Percentiles rank a stretch among this genome's conserved stretches.
These are phyloP conservation scores for Diddensiella santjacobensis DNA, from an alignment of 805 yeast species.

Conservation along the genomic window DNA sequence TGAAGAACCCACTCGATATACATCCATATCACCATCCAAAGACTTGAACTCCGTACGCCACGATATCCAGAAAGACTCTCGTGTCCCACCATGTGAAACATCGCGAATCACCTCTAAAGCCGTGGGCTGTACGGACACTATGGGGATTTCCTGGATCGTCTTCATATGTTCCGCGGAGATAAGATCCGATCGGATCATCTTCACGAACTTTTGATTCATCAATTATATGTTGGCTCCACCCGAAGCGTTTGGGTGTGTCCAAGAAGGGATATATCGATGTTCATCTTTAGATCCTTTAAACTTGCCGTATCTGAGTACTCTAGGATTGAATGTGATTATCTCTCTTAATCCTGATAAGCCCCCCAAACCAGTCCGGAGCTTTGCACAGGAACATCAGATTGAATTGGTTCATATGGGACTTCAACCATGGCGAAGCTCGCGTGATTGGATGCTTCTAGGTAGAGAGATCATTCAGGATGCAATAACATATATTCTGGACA, in stretches of 20 bases:
- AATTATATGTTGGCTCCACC: conserved; percentile 80
- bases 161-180: no score
- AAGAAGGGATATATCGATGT: conserved; percentile 81
- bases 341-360: conserved; percentile 85
- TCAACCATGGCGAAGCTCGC: conserved; percentile 38
- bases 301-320: conserved; percentile 71
- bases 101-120: conserved; percentile 44
- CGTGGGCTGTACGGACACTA: conserved; percentile 42
- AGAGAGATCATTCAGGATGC: conserved; percentile 61
- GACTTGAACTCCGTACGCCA: neutral
- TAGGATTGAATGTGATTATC: conserved; percentile 63
- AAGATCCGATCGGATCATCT: no score
- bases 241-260: conserved; percentile 86
- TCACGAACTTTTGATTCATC: neutral
- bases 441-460: conserved; percentile 74
- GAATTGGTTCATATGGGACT: conserved; percentile 34
- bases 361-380: conserved; percentile 62
- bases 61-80: conserved; percentile 45
- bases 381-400: conserved; percentile 45
- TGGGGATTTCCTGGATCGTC: conserved; percentile 14
- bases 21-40: conserved; percentile 22
- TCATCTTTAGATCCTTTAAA: conserved; percentile 66
- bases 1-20: conserved; percentile 20
- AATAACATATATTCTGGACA: conserved; percentile 61
- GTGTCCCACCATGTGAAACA: conserved; percentile 26